These are phyloP conservation scores for Arctostaphylos glauca DNA, from an alignment of 148 eudicot genomes.

Conservation along the genomic window DNA sequence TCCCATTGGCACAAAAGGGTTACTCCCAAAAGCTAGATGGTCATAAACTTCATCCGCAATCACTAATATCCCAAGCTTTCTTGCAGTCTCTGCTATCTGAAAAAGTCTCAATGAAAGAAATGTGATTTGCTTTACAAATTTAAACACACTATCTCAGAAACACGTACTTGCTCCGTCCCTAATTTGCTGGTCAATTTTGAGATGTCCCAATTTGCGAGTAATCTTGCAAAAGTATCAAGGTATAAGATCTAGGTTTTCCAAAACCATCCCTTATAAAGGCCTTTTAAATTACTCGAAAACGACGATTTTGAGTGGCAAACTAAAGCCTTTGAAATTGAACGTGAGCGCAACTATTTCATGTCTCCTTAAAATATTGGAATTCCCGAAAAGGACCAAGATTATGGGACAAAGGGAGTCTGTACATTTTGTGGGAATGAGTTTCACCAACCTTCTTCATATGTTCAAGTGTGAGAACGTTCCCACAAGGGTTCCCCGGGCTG, in stretches of 20 bases:
- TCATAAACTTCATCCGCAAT: constrained; percentile 78
- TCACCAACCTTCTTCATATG: constrained; percentile 57
- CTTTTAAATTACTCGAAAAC: too few species aligned
- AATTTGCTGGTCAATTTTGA: background rate
- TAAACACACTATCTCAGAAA: background rate
- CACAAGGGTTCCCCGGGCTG: constrained; percentile 89
- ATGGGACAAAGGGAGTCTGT: background rate
- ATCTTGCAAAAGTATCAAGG: background rate
- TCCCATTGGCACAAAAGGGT: constrained; percentile 75
- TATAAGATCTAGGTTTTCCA: background rate
- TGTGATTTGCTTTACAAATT: background rate
- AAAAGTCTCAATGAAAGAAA: background rate
- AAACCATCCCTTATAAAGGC: too few species aligned
- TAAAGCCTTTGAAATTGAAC: background rate
- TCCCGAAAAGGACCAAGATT: background rate
- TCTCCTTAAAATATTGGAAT: background rate
- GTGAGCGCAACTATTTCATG: background rate
- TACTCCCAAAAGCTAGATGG: constrained; percentile 55
- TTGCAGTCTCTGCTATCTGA: constrained; percentile 74
- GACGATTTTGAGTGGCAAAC: background rate
- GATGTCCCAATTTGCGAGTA: background rate
- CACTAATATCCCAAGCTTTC: constrained; percentile 64
- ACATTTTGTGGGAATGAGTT: background rate
- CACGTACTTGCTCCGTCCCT: background rate
- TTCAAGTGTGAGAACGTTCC: constrained; percentile 55